A percentile compares a stretch with the other conserved stretches of the same genome.
phyloP scores from a whole-genome alignment of 2,329 filamentous ascomycete genomes.

The Beauveria varroae region DNA sequence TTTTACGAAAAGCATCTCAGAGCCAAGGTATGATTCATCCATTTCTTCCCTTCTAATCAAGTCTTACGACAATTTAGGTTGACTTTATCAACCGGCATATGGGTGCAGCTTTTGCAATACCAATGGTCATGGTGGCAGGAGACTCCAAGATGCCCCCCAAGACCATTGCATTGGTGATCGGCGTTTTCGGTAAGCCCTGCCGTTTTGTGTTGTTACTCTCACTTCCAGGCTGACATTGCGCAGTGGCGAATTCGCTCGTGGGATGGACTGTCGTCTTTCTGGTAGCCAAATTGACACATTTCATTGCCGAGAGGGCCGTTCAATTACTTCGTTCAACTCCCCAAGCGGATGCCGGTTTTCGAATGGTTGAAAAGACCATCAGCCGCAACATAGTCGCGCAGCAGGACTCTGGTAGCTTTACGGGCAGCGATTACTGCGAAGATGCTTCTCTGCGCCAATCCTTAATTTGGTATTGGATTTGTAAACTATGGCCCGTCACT shows the following conservation, averaged over 20 bases:
- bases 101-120: slow-evolving; percentile 43
- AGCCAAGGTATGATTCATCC: slow-evolving; percentile 22
- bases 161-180: slow-evolving; percentile 35
- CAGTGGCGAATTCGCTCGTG: slow-evolving; percentile 28
- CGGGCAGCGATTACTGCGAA: background rate
- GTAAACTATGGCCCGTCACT: slow-evolving; percentile 21
- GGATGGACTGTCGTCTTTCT: slow-evolving; percentile 28
- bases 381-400: background rate
- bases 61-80: slow-evolving; percentile 25
- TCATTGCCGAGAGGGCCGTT: slow-evolving; percentile 14
- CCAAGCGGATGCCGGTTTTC: background rate
- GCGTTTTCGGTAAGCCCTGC: slow-evolving; percentile 33
- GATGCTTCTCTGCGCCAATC: background rate
- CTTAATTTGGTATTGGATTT: slow-evolving; percentile 5
- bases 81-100: slow-evolving; percentile 44
- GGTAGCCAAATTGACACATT: slow-evolving; percentile 11
- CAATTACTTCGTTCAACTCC: background rate
- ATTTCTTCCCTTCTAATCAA: background rate
- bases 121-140: slow-evolving; percentile 39
- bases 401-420: background rate
- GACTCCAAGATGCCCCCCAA: slow-evolving; percentile 19
- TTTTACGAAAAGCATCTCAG: slow-evolving; percentile 26
- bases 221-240: slow-evolving; percentile 11
- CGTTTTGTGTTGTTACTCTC: background rate
- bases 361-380: background rate